These are phyloP conservation scores for Aspergillus thermomutatus DNA, from an alignment of 2,329 filamentous ascomycete species.

Conservation along the genomic window DNA sequence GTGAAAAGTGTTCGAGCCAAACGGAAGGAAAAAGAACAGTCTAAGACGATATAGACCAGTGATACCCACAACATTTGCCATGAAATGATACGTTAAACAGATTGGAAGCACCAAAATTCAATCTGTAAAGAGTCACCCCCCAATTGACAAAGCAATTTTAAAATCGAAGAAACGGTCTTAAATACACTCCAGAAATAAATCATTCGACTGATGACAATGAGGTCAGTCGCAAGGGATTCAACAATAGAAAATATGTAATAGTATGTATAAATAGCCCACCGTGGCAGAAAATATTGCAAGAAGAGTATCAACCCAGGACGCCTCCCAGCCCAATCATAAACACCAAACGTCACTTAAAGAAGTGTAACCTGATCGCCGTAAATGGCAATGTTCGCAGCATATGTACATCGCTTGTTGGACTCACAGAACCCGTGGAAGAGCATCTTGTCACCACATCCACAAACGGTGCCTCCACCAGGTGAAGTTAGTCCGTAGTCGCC, in stretches of 20 bases:
- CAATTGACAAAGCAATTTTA: too few relatives aligned
- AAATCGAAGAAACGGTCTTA: too few relatives aligned
- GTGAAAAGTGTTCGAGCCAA: constrained; percentile 23
- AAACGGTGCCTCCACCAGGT: constrained; percentile 32
- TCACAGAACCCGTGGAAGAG: constrained; percentile 33
- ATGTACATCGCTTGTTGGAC: constrained; percentile 26
- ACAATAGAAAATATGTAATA: neutral
- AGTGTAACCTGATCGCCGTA: constrained; percentile 14
- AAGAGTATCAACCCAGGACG: neutral
- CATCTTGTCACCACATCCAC: constrained; percentile 29
- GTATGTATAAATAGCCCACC: neutral
- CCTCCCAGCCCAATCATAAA: neutral
- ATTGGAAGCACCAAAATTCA: neutral
- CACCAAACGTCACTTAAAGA: constrained; percentile 6
- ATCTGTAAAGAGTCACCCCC: too few relatives aligned
- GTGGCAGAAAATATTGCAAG: neutral
- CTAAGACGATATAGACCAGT: neutral
- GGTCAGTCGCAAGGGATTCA: neutral
- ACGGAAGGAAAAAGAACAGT: constrained; percentile 17
- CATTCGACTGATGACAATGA: neutral
- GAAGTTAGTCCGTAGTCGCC: constrained; percentile 28
- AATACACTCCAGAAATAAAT: neutral
- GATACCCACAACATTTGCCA: neutral
- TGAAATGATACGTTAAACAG: neutral
- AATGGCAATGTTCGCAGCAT: constrained; percentile 26